Conservation (phyloP, 2,329 filamentous ascomycete species). For the Trichothecium sympodiale region DNA sequence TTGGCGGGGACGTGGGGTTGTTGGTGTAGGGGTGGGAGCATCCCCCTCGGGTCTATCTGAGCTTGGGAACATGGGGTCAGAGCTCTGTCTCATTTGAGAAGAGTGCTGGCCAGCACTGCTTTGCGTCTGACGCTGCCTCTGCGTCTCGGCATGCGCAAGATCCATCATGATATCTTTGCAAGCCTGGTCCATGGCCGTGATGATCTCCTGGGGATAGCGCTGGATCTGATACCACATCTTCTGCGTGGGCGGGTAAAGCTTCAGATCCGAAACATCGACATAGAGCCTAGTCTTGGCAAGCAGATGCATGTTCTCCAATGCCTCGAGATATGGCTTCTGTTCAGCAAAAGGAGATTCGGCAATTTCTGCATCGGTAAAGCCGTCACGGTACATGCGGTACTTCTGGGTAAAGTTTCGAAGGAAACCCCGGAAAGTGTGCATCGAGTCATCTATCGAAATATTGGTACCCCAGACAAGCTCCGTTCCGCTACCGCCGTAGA, state of each 20-base stretch:
- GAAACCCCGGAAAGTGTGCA: constrained; percentile 83
- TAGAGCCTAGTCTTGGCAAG: constrained; percentile 78
- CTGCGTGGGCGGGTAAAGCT: constrained; percentile 80
- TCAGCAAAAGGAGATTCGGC: constrained; percentile 59
- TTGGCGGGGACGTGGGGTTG: constrained; percentile 31
- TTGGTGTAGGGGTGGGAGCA: constrained; percentile 15
- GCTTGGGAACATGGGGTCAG: constrained; percentile 65
- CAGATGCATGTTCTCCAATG: constrained; percentile 83
- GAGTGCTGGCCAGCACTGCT: constrained; percentile 37
- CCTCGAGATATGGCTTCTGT: constrained; percentile 71
- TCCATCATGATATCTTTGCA: constrained; percentile 92
- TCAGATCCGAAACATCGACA: constrained; percentile 78
- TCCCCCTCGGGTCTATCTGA: constrained; percentile 56
- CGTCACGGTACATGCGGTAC: constrained; percentile 86
- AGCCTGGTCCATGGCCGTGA: constrained; percentile 90
- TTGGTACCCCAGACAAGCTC: constrained; percentile 96
- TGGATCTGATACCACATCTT: constrained; percentile 95
- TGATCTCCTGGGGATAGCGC: constrained; percentile 89
- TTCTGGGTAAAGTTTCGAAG: constrained; percentile 84
- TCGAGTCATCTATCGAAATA: constrained; percentile 83
- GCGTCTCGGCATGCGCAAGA: constrained; percentile 69
- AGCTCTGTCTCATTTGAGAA: constrained; percentile 48
- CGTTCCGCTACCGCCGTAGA: constrained; percentile 66
- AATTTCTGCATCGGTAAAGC: constrained; percentile 67
- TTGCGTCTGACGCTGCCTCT: constrained; percentile 53